A percentile compares a stretch with the other conserved stretches of the same genome.
Conservation (phyloP, 176 grass and related monocot species). For the Tillandsia fasciculata region DNA sequence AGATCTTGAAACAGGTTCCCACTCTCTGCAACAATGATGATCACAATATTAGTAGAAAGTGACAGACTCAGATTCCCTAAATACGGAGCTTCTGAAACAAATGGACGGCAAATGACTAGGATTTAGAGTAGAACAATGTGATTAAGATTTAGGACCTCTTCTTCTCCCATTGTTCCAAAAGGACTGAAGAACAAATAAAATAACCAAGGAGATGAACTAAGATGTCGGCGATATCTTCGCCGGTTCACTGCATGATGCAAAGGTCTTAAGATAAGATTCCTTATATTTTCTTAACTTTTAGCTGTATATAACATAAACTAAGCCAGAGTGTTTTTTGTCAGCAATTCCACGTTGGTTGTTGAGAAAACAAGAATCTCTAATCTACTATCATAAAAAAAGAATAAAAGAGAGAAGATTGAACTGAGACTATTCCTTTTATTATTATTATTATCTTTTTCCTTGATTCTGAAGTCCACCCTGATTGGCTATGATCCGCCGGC, state of each 20-base stretch:
- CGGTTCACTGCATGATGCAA: background rate
- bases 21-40: conserved; percentile 12
- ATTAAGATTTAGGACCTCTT: conserved; percentile 16
- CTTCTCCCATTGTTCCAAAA: conserved; percentile 33
- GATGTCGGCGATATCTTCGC: conserved; percentile 12
- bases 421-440: conserved; percentile 1
- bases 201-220: conserved; percentile 14
- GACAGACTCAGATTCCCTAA: conserved; percentile 22
- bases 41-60: conserved; percentile 16
- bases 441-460: background rate
- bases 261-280: conserved; percentile 9
- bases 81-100: background rate
- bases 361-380: conserved; percentile 16
- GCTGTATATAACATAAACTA: conserved; percentile 13
- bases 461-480: conserved; percentile 26
- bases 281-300: conserved; percentile 20
- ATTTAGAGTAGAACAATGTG: conserved; percentile 6
- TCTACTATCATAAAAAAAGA: conserved; percentile 21
- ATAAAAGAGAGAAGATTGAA: conserved; percentile 10
- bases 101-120: conserved; percentile 25
- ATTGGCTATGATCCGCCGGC: background rate
- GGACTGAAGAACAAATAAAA: conserved; percentile 11
- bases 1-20: background rate
- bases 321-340: conserved; percentile 3
- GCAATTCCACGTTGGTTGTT: conserved; percentile 29